Base-by-base conservation (phyloP, 2,329 filamentous ascomycete genomes). In the Daldinia sp. region DNA sequence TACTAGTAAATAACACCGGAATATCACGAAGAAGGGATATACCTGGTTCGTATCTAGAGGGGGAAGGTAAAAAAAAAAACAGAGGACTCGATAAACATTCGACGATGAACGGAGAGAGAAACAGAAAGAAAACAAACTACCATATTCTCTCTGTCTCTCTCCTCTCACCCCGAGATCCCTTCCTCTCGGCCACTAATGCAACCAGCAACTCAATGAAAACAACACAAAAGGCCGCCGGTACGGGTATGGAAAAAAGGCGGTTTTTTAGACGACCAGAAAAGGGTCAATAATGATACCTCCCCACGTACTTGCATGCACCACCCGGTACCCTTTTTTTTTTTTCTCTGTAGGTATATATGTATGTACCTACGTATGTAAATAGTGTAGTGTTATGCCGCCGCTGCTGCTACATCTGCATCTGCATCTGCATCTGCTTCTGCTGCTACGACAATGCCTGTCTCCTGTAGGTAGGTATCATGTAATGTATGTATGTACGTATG, bases 131-230 rank as follows among this genome's bases (percentile, higher is more conserved):
- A 70, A 72, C 71, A 71, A 73, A 74, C 72, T 70, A 71, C 72
- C 73, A 74, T 70, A 71, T 42, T 37, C 35, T 37, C 7, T 37
- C 35, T 37, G 12, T 39, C 35, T 39, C 12, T 39, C 35, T 39
- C 35, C 9, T 10, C 30, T 10, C 9, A 6, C 15, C 6, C 72
- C 64, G 72, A 78, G 71, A 73, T 70, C 72, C 72, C 71, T 75
- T 54, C n/a, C 66, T 72, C 74, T 76, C 78, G 77, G 79, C 76
- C 76, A 76, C 80, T 81, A 81, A 81, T 79, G 78, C 79, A 80
- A 72, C 70, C 70, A 77, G 74, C 75, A 51, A 78, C 75, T 75
- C 74, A 74, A 78, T 77, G 78, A 76, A 75, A 78, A 74, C 72
- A 71, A 71, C 33, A 35, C 55, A 68, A 73, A 77, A 63, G 74